Percentiles rank a stretch among this genome's conserved stretches.
Evolutionary conservation across 2,329 filamentous ascomycete genomes (phyloP).

Genomic region (Hypoxylon sp.): DNA sequence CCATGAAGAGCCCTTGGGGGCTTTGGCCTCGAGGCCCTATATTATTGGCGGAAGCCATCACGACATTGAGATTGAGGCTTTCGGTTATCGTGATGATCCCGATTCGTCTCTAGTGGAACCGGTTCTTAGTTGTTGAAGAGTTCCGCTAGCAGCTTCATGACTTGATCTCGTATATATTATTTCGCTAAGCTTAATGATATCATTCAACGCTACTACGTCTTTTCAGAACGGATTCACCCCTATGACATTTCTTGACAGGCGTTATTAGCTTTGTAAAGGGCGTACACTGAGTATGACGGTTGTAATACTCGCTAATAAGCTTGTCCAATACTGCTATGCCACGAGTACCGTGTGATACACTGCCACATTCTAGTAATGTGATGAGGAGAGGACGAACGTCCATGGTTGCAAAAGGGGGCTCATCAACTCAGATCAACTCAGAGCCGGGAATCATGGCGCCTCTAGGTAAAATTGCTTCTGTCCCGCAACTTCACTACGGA

Average conservation of each 20-base stretch:
- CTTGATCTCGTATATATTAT: constrained; percentile 33
- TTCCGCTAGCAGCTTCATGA: constrained; percentile 14
- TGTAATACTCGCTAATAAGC: constrained; percentile 5
- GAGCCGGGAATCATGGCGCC: background rate
- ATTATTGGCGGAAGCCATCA: constrained; percentile 8
- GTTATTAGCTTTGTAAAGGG: background rate
- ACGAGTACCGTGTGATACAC: constrained; percentile 10
- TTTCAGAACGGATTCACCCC: background rate
- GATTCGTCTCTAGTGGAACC: constrained; percentile 11
- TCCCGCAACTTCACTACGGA: background rate
- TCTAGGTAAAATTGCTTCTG: background rate
- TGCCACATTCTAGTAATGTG: constrained; percentile 2
- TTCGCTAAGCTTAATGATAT: constrained; percentile 35
- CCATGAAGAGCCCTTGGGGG: constrained; percentile 6
- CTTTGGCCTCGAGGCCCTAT: constrained; percentile 19
- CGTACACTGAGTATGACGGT: background rate
- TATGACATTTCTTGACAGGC: constrained; percentile 1
- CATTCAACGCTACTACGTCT: background rate
- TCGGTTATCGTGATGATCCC: constrained; percentile 15
- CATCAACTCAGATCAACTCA: background rate
- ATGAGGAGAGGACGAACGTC: background rate
- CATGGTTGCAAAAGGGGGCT: background rate
- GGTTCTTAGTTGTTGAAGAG: background rate
- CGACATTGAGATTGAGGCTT: constrained; percentile 16
- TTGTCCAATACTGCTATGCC: constrained; percentile 15